Percentiles rank a stretch among this genome's conserved stretches.
Evolutionary conservation across 805 yeast genomes (phyloP).

Genomic region (Zygosaccharomyces siamensis): DNA sequence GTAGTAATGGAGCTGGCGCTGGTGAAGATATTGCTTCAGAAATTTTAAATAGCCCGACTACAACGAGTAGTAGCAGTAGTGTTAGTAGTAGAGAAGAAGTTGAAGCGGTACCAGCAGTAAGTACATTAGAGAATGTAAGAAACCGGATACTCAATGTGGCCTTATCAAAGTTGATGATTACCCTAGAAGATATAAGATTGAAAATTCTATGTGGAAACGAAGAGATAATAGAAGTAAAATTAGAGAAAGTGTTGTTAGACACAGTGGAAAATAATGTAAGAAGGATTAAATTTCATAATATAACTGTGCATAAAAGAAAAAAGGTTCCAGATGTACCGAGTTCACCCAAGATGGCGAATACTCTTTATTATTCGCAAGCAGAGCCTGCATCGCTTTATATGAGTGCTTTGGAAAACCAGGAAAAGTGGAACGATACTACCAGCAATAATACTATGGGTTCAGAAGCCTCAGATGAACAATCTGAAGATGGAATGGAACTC

Average conservation of each 20-base stretch:
- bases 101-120: constrained; percentile 8
- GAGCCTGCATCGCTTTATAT: constrained; percentile 70
- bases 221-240: constrained; percentile 31
- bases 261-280: constrained; percentile 46
- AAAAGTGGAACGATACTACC: constrained; percentile 22
- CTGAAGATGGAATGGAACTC: constrained; percentile 13
- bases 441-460: constrained; percentile 24
- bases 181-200: constrained; percentile 43
- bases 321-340: constrained; percentile 17
- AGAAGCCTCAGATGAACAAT: constrained; percentile 14
- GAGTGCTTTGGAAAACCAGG: constrained; percentile 67
- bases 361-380: constrained; percentile 61
- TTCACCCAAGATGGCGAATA: constrained; percentile 38
- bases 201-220: constrained; percentile 46
- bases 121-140: constrained; percentile 51
- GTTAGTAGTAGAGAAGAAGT: constrained; percentile 14
- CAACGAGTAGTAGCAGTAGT: constrained; percentile 11
- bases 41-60: constrained; percentile 14
- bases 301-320: constrained; percentile 30
- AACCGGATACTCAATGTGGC: constrained; percentile 64
- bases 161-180: constrained; percentile 52
- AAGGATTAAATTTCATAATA: constrained; percentile 37
- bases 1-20: constrained; percentile 17
- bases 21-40: constrained; percentile 12
- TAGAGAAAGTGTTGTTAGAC: constrained; percentile 31